Base-by-base conservation (phyloP, 225 moss, liverwort and hornwort genomes). In the Asterella californica region DNA sequence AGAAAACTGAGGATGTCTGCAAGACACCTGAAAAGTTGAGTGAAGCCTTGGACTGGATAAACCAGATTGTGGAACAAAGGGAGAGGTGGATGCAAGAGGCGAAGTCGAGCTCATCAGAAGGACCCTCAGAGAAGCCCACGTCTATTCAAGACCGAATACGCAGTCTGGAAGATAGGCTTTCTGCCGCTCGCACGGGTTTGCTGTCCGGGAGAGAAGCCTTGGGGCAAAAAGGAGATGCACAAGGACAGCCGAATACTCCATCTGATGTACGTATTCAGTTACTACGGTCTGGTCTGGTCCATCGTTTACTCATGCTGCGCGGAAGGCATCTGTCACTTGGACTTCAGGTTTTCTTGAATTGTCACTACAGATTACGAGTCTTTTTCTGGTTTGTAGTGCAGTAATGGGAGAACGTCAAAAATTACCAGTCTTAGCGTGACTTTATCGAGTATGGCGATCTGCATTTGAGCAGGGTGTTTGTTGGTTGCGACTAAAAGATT, bases 121-220 rank as follows among this genome's bases (percentile, higher is more conserved):
- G 24, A 30, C 12, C 78, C 1, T 32, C 65, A 65, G 70, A 24
- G n/a, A 45, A 46, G 59, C 45, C 76, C 19, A 65, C 59, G 17
- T 87, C 84, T n/a, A 57, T 82, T 73, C 64, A 72, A 67, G 62
- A 79, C 29, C 76, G 84, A 38, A 76, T 87, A 52, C 84, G 72
- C 46, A 60, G 36, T 11, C 71, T 82, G 63, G 72, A 84, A 70
- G 60, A 62, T 59, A 80, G 63, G 45, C 76, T 87, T 21, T 68
- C 63, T 63, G 87, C 81, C 61, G 61, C 83, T 30, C 84, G 83
- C 37, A 69, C 84, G 55, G 82, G 79, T 61, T 79, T 87, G 76
- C 79, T 68, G 67, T 80, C 79, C 0, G 79, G 81, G 38, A 63
- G 82, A 77, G 72, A 73, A 45, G 84, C 76, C 10, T 48, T 86